These are phyloP conservation scores for Mycena alexandri DNA, from an alignment of 768 basidiomycete genomes.

Conservation along the genomic window DNA sequence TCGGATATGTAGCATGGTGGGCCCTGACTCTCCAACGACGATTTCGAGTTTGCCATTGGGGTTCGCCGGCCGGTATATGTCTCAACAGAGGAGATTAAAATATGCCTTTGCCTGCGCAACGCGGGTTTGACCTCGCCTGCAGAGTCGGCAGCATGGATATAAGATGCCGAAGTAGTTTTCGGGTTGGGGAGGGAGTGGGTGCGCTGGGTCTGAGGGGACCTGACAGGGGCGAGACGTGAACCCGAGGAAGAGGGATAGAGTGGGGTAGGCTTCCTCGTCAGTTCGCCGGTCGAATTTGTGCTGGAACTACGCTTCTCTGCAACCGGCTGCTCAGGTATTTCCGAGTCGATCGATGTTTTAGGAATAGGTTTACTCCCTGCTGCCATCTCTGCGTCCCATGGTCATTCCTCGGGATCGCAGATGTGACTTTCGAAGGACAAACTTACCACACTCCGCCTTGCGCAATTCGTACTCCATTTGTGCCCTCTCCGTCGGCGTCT, in stretches of 20 bases:
- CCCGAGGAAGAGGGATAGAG: conserved; percentile 1
- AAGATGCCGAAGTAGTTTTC: not conserved
- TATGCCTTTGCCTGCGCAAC: conserved; percentile 4
- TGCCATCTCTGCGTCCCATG: not conserved
- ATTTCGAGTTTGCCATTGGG: not conserved
- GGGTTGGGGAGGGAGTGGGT: not conserved
- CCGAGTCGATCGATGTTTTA: not conserved
- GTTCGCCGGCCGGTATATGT: not conserved
- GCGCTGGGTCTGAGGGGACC: not conserved
- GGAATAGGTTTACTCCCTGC: not conserved
- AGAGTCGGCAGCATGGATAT: too few relatives aligned
- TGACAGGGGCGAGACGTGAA: not conserved
- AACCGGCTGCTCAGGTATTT: not conserved
- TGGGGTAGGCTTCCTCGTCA: not conserved
- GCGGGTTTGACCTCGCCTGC: not conserved
- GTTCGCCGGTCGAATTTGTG: not conserved
- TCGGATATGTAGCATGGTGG: not conserved
- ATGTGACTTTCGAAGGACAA: not conserved
- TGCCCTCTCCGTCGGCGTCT: conserved; percentile 15
- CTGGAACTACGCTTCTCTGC: not conserved
- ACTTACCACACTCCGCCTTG: not conserved
- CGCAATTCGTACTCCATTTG: conserved; percentile 17
- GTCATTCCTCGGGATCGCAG: not conserved
- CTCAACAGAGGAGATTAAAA: not conserved
- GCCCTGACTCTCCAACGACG: not conserved